phyloP scores from a whole-genome alignment of 2,329 filamentous ascomycete genomes.

The Zelopaecilomyces penicillatus region DNA sequence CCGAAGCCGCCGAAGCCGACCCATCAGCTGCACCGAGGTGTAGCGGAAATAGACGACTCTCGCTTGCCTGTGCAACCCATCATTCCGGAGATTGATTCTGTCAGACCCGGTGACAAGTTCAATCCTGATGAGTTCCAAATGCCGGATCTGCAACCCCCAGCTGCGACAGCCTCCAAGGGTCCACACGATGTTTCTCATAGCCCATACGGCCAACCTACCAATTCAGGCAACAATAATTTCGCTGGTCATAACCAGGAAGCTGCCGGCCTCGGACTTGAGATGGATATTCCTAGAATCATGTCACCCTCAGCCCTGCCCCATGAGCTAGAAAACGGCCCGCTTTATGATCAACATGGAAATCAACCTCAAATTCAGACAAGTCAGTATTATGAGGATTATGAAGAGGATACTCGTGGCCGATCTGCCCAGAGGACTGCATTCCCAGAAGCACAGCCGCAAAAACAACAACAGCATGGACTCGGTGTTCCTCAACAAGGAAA shows the following conservation, averaged over 20 bases:
- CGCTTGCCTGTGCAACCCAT: slow-evolving; percentile 25
- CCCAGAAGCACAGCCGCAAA: slow-evolving; percentile 8
- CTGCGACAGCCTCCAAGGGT: slow-evolving; percentile 20
- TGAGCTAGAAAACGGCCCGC: slow-evolving; percentile 9
- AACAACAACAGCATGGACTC: slow-evolving; percentile 29
- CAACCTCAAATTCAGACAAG: slow-evolving; percentile 22
- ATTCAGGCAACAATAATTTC: slow-evolving; percentile 10
- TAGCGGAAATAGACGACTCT: slow-evolving; percentile 16
- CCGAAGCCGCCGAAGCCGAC: slow-evolving; percentile 23
- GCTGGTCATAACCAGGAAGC: slow-evolving; percentile 19
- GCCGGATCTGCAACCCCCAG: slow-evolving; percentile 21
- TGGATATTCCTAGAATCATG: slow-evolving; percentile 24
- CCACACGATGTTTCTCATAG: slow-evolving; percentile 15
- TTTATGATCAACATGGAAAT: slow-evolving; percentile 11
- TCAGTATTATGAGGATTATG: slow-evolving; percentile 25
- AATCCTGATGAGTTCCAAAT: slow-evolving; percentile 15
- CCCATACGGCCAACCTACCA: slow-evolving; percentile 11
- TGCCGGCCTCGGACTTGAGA: slow-evolving; percentile 27
- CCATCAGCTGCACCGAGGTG: slow-evolving; percentile 11
- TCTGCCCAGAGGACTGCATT: slow-evolving; percentile 19
- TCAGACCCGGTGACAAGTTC: slow-evolving; percentile 20
- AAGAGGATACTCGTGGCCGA: slow-evolving; percentile 27
- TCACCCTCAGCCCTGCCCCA: slow-evolving; percentile 15
- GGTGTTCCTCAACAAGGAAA: slow-evolving; percentile 47
- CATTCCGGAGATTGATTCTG: slow-evolving; percentile 30